phyloP scores from a whole-genome alignment of 306 rosid species.

The Quercus rubra region DNA sequence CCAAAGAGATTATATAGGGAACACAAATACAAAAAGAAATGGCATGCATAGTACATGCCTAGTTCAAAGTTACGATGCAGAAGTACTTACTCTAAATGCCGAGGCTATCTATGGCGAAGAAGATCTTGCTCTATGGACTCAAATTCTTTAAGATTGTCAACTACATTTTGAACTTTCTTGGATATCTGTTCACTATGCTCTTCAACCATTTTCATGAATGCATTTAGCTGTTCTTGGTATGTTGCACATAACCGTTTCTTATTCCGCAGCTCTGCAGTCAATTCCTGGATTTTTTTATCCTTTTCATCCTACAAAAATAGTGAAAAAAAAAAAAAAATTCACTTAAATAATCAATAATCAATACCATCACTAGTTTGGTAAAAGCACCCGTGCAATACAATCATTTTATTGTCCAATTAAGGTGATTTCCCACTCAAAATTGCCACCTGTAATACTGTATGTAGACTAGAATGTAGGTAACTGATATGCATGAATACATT shows the following conservation, averaged over 20 bases:
- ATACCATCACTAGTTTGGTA: not conserved
- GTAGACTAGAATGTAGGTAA: not conserved
- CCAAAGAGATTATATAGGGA: not conserved
- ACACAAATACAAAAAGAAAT: not conserved
- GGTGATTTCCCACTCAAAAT: not conserved
- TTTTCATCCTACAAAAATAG: conserved; percentile 70
- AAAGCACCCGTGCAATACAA: not conserved
- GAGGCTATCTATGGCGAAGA: conserved; percentile 46
- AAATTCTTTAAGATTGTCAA: conserved; percentile 71
- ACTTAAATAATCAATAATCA: not conserved
- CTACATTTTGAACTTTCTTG: conserved; percentile 60
- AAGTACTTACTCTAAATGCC: conserved; percentile 39
- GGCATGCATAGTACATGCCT: not conserved
- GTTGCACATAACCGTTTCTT: conserved; percentile 75
- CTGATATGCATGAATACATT: not conserved
- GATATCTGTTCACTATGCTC: conserved; percentile 74
- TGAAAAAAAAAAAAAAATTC: conserved; percentile 2
- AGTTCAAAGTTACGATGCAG: not conserved
- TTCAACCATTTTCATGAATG: conserved; percentile 74
- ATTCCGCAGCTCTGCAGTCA: conserved; percentile 79
- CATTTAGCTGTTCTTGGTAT: conserved; percentile 73
- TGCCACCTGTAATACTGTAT: not conserved
- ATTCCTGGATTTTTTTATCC: conserved; percentile 87
- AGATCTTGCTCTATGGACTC: conserved; percentile 63
- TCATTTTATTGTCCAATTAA: not conserved